Conservation (phyloP, 345 rosid genomes). For the Pistacia vera region DNA sequence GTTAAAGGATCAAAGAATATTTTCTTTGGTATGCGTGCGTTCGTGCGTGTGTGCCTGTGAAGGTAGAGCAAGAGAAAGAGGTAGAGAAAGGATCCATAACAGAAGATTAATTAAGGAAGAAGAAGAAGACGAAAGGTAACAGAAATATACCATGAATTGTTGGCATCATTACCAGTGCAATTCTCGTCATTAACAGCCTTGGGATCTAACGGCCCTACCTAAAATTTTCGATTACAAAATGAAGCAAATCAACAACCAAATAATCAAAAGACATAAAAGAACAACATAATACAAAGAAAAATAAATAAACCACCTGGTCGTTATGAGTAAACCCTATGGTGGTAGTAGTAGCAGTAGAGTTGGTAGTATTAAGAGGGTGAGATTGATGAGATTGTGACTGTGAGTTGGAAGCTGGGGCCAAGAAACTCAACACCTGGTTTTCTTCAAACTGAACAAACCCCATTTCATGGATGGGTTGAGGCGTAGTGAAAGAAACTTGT, state of each 20-base stretch:
- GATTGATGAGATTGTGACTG: conserved; percentile 42
- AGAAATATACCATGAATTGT: conserved; percentile 45
- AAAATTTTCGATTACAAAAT: conserved; percentile 16
- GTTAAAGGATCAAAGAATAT: conserved; percentile 17
- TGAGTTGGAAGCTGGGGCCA: conserved; percentile 42
- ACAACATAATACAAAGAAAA: conserved; percentile 8
- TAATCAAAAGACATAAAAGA: neutral
- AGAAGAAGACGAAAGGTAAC: neutral
- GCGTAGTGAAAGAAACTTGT: conserved; percentile 59
- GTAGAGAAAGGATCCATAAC: neutral
- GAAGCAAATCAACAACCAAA: neutral
- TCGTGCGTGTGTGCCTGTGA: neutral
- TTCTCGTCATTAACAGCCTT: conserved; percentile 45
- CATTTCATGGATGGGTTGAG: conserved; percentile 66
- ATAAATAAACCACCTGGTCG: conserved; percentile 45
- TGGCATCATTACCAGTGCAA: conserved; percentile 46
- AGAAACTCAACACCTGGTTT: conserved; percentile 69
- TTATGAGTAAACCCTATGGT: conserved; percentile 42
- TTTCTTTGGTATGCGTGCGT: conserved; percentile 5
- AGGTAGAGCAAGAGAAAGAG: neutral
- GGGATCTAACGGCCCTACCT: conserved; percentile 55
- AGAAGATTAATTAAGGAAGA: neutral
- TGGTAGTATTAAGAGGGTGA: conserved; percentile 34
- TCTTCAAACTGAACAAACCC: conserved; percentile 80
- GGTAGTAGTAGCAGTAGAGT: conserved; percentile 26